phyloP scores from a whole-genome alignment of 164 flowering plant species.

The Paratinospora sagittata region DNA sequence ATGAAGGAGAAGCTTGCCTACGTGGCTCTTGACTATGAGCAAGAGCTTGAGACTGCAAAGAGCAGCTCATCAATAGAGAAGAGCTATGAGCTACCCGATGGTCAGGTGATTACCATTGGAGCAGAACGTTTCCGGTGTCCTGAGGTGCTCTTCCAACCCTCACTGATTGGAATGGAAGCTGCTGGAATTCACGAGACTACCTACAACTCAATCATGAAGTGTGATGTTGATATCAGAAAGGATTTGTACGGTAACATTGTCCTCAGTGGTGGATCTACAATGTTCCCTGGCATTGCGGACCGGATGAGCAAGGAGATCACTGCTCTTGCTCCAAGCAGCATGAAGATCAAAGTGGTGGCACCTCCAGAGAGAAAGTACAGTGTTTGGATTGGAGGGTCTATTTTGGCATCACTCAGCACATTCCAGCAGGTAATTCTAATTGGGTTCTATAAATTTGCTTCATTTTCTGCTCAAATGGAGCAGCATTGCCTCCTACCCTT shows the following conservation, averaged over 20 bases:
- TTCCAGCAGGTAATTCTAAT: conserved; percentile 53
- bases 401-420: conserved; percentile 73
- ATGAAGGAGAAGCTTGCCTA: conserved; percentile 67
- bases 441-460: background rate
- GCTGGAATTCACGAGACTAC: conserved; percentile 79
- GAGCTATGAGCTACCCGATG: conserved; percentile 71
- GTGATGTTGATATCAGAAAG: conserved; percentile 81
- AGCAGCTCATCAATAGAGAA: conserved; percentile 64
- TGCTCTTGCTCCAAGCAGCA: conserved; percentile 79
- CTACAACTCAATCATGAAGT: conserved; percentile 79
- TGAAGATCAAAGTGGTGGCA: conserved; percentile 86
- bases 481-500: background rate
- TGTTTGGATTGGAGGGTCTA: conserved; percentile 89
- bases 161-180: conserved; percentile 75
- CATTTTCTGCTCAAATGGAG: background rate
- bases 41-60: conserved; percentile 60
- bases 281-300: conserved; percentile 85
- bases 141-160: conserved; percentile 82
- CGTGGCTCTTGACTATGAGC: conserved; percentile 67
- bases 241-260: conserved; percentile 74
- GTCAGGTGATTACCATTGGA: conserved; percentile 85
- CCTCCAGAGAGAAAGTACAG: conserved; percentile 91
- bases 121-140: conserved; percentile 84
- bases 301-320: conserved; percentile 88
- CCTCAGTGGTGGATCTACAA: conserved; percentile 82